Evolutionary conservation across 2,329 filamentous ascomycete genomes (phyloP).

Genomic region (Coleophoma eucalyptorum): DNA sequence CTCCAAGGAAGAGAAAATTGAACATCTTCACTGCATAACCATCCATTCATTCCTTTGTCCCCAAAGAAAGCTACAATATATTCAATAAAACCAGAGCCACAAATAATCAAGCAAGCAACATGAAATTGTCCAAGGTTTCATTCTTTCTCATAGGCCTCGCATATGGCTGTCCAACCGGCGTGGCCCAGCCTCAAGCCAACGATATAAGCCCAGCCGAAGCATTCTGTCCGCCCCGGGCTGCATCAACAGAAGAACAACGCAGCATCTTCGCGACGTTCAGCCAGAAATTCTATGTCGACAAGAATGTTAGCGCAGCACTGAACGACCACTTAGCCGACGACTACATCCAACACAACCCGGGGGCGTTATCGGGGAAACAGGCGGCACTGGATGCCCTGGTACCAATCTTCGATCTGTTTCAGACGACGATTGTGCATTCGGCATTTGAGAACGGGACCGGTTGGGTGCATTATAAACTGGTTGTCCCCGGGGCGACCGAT

Average conservation of each 20-base stretch:
- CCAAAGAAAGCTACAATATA: too few species aligned
- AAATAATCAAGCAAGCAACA: neutral
- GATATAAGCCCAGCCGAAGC: too few species aligned
- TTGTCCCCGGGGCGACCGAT: neutral
- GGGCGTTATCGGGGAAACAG: conserved; percentile 8
- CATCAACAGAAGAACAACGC: conserved; percentile 6
- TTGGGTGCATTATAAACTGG: conserved; percentile 8
- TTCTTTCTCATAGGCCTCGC: neutral
- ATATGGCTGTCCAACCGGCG: neutral
- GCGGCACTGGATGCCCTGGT: conserved; percentile 7
- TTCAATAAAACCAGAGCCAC: too few species aligned
- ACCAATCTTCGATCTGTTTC: conserved; percentile 1
- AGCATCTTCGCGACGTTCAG: conserved; percentile 14
- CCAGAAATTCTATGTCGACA: conserved; percentile 11
- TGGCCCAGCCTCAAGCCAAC: neutral
- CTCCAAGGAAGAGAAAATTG: too few species aligned
- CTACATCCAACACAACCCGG: conserved; percentile 18
- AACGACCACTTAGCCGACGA: conserved; percentile 9
- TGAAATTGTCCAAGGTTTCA: neutral
- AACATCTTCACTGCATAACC: too few species aligned
- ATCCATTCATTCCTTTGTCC: too few species aligned
- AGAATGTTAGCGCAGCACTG: conserved; percentile 11
- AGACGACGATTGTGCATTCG: conserved; percentile 2
- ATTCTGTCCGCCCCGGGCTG: conserved; percentile 10
- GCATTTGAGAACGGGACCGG: conserved; percentile 11